Evolutionary conservation across 73 alveolate genomes (phyloP).

Genomic region (Paramecium tetraurelia): DNA sequence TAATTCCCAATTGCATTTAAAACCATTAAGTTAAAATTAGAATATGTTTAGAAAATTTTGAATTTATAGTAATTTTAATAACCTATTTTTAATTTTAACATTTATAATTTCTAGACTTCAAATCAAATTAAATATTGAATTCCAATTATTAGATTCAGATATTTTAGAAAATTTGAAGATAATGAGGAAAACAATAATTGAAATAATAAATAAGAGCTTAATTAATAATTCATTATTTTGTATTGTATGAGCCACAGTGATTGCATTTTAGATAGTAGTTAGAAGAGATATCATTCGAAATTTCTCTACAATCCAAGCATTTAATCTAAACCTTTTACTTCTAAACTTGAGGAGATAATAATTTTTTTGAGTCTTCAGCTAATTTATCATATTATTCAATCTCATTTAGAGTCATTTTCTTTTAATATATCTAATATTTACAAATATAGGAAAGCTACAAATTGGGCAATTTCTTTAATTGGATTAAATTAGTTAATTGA

Average conservation of each 20-base stretch:
- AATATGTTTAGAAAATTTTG: neutral
- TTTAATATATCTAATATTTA: neutral
- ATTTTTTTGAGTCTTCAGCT: neutral
- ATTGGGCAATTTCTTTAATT: neutral
- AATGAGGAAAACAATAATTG: neutral
- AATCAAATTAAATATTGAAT: neutral
- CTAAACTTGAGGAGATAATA: neutral
- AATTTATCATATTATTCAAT: neutral
- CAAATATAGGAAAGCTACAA: neutral
- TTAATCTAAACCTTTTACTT: neutral
- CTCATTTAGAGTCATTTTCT: neutral
- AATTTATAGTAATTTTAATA: neutral
- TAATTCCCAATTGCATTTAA: neutral
- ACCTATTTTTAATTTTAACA: neutral
- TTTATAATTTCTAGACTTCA: neutral
- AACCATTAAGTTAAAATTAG: neutral
- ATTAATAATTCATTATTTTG: slow-evolving; percentile 1
- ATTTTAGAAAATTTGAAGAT: no score
- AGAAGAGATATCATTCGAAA: neutral
- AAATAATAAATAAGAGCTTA: neutral
- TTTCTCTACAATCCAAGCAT: neutral
- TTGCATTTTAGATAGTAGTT: neutral
- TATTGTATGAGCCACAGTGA: slow-evolving; percentile 27
- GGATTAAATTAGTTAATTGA: neutral
- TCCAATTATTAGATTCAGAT: no score